Base-by-base conservation (phyloP, 352 stramenopile genomes). In the Pythium apleroticum region DNA sequence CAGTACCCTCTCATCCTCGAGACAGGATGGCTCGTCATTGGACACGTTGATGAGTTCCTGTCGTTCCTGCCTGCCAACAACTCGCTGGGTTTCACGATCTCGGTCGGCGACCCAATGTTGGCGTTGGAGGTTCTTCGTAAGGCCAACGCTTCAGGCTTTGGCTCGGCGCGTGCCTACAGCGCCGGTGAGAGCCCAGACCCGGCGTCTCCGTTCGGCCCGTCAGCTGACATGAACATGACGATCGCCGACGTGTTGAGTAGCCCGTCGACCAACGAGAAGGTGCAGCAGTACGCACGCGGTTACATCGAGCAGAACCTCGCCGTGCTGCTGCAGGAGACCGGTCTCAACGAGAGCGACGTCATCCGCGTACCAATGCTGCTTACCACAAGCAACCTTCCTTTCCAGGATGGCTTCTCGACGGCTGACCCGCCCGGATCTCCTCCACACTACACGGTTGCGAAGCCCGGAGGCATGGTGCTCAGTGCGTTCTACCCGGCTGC, bases 21-120 rank as follows among this genome's bases (percentile, higher is more conserved):
- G 30, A 65, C 58, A 4, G 58, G 58, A 12, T 65, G 58, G 58
- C 58, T 65, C 46, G 31, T 41, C 19, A 65, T 65, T 14, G 58
- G 58, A 45, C 58, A 65, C 58, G 58, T 65, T 4, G 58, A 65
- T 35, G 58, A 65, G n/a, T 65, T 65, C 25, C 10, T 65, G 17
- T 65, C 58, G 48, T 65, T 65, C 28, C 25, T 65, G n/a, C 58
- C 48, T 6, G 58, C 58, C 31, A 58, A 65, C 46, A 65, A 57
- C 48, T 57, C 58, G 33, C 58, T 52, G 8, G 48, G 46, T 7
- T 57, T 57, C 17, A 65, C 58, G 0, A 56, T 56, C 33, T 57
- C 56, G n/a, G 19, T 57, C 10, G 58, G n/a, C 19, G 56, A 63
- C 41, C 30, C 56, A 5, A 30, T 55, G 25, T 28, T 27, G 17